Percentiles rank a stretch among this genome's conserved stretches.
These are phyloP conservation scores for Colletotrichum sojae DNA, from an alignment of 2,329 filamentous ascomycete genomes.

Conservation along the genomic window DNA sequence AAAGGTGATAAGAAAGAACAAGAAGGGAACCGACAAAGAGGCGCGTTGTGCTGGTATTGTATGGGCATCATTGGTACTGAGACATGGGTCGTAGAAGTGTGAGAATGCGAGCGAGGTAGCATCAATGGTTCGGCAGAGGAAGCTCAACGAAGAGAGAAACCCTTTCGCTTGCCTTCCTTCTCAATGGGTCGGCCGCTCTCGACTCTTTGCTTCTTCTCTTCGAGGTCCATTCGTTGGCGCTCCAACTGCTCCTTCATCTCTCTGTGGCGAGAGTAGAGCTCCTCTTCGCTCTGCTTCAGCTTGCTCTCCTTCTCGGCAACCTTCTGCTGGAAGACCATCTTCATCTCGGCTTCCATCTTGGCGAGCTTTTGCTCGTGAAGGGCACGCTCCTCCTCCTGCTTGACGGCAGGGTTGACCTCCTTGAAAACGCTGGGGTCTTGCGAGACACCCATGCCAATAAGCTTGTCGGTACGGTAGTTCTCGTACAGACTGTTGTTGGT, in stretches of 20 bases:
- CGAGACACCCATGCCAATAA: conserved; percentile 97
- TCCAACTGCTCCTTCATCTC: conserved; percentile 99
- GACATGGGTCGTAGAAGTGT: conserved; percentile 65
- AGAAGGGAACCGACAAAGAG: conserved; percentile 54
- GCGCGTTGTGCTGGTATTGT: conserved; percentile 71
- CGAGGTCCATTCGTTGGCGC: conserved; percentile 91
- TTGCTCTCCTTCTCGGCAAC: conserved; percentile 99
- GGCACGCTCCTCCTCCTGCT: conserved; percentile 98
- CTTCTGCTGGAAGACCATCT: conserved; percentile 99
- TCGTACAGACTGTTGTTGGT: conserved; percentile 99
- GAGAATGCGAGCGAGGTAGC: conserved; percentile 34
- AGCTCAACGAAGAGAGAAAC: conserved; percentile 94
- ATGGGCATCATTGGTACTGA: conserved; percentile 72
- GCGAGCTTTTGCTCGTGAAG: conserved; percentile 99
- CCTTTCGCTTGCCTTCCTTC: conserved; percentile 99
- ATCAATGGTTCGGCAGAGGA: conserved; percentile 30
- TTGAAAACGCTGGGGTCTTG: conserved; percentile 99
- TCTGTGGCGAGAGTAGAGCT: conserved; percentile 96
- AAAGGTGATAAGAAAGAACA: conserved; percentile 41
- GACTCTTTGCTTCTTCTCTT: conserved; percentile 97
- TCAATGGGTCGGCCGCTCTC: conserved; percentile 96
- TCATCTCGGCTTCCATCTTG: conserved; percentile 99
- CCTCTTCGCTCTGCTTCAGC: conserved; percentile 98
- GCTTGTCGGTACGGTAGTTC: conserved; percentile 99
- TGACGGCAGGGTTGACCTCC: conserved; percentile 99